phyloP scores from a whole-genome alignment of 306 rosid species.

The Pterocarpus macrocarpus region DNA sequence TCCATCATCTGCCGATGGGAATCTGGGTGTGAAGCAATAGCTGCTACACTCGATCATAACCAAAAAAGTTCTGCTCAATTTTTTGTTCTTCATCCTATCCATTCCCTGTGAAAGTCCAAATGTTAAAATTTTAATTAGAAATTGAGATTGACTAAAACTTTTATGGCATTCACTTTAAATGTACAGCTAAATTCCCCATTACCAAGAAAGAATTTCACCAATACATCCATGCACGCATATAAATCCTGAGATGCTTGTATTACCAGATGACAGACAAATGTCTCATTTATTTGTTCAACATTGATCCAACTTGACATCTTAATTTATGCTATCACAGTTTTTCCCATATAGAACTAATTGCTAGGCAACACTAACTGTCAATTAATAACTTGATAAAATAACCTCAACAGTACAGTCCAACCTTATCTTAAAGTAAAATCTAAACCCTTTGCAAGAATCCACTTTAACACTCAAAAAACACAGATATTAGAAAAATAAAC shows the following conservation, averaged over 20 bases:
- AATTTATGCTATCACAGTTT: slow-evolving; percentile 27
- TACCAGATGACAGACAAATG: slow-evolving; percentile 12
- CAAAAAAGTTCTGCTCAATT: background rate
- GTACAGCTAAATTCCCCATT: slow-evolving; percentile 1
- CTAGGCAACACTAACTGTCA: slow-evolving; percentile 9
- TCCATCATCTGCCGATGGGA: slow-evolving; percentile 42
- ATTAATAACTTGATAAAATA: slow-evolving; percentile 13
- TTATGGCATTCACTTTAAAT: slow-evolving; percentile 3
- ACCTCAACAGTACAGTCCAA: slow-evolving; percentile 2
- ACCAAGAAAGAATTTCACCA: background rate
- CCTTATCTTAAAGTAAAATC: slow-evolving; percentile 1
- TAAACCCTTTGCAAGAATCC: slow-evolving; percentile 9
- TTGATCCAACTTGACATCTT: slow-evolving; percentile 25
- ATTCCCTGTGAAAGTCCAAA: slow-evolving; percentile 44
- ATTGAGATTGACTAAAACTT: slow-evolving; percentile 7
- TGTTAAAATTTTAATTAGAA: slow-evolving; percentile 46
- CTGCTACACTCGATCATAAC: slow-evolving; percentile 46
- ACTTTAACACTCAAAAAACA: background rate
- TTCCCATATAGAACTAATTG: slow-evolving; percentile 7
- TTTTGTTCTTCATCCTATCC: slow-evolving; percentile 31
- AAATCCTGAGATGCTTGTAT: background rate
- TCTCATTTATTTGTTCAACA: background rate
- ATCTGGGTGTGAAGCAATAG: slow-evolving; percentile 36
- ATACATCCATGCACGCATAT: background rate
- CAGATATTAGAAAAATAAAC: background rate